Base-by-base conservation (phyloP, 139 green algal genomes). In the Closterium sp. region DNA sequence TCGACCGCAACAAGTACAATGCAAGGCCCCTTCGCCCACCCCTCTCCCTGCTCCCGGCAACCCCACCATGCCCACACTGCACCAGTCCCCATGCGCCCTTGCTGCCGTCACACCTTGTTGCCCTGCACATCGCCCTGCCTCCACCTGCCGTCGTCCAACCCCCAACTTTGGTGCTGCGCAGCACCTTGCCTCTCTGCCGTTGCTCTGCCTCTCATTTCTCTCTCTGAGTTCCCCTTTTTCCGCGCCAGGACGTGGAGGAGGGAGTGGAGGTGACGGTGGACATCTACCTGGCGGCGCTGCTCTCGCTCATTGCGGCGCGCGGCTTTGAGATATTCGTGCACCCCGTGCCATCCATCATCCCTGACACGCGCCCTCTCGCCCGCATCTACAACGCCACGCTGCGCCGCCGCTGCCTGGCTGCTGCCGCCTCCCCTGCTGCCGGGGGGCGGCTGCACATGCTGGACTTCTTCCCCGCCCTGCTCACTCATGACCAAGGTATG, bases 1-100 rank as follows among this genome's bases (percentile, higher is more conserved):
- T 97, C 84, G 94, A 97, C n/a, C 96, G 96, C 88, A 94, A 95
- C 97, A 97, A 93, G 94, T 98, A 98, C 86, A 93, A 91, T 87
- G 90, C 32, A 89, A 9, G 19, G 66, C 21, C 3, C 30, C 83
- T 28, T 32, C 83, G 83, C 83, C 55, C 23, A 16, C 7, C 3
- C 55, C 25, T 28, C 0, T 16, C 55, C 2, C 12, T 76, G 55
- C 55, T 76, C 55, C 55, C 23, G 2, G 16, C 55, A 4, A 12
- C 38, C 10, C 43, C 43, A 69, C 16, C 43, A 69, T 69, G 4
- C 7, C 43, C 43, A 69, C 43, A 28, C 43, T 16, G 10, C 43
- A 69, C 3, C 43, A 69, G 16, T 69, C 25, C 55, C 55, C 55
- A 28, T 84, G 66, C 66, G 23, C 21, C 19, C 66, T 12, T 66